Conservation (phyloP, 2,329 filamentous ascomycete genomes). For the Davidsoniella australis region DNA sequence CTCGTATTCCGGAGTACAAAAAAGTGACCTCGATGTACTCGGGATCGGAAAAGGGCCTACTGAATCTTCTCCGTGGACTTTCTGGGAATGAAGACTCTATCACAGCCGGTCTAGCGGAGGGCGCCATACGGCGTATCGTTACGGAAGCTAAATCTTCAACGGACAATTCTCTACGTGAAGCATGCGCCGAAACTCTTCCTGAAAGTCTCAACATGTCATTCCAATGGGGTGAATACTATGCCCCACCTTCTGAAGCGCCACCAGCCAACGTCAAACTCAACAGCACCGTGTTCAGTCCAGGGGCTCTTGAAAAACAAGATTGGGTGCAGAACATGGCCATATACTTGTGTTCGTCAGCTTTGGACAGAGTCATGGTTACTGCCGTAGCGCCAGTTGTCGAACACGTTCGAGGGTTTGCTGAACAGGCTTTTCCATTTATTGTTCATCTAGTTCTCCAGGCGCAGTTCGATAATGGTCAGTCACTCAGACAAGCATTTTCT, state of each 20-base stretch:
- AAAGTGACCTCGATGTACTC: slow-evolving; percentile 27
- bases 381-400: slow-evolving; percentile 50
- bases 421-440: slow-evolving; percentile 63
- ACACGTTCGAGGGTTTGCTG: slow-evolving; percentile 51
- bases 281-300: slow-evolving; percentile 20
- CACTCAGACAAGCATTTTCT: slow-evolving; percentile 46
- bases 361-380: slow-evolving; percentile 40
- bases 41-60: slow-evolving; percentile 45
- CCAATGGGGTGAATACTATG: slow-evolving; percentile 37
- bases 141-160: slow-evolving; percentile 32
- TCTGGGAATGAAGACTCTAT: slow-evolving; percentile 38
- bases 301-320: slow-evolving; percentile 26
- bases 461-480: slow-evolving; percentile 45
- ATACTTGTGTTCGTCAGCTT: slow-evolving; percentile 10
- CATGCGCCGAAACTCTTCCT: slow-evolving; percentile 34
- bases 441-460: slow-evolving; percentile 63
- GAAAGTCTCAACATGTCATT: slow-evolving; percentile 36
- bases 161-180: slow-evolving; percentile 30
- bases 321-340: slow-evolving; percentile 47
- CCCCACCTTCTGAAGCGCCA: slow-evolving; percentile 34
- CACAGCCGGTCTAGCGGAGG: slow-evolving; percentile 43
- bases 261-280: slow-evolving; percentile 3
- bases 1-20: slow-evolving; percentile 33
- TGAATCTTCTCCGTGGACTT: slow-evolving; percentile 44
- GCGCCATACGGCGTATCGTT: slow-evolving; percentile 38